phyloP scores from a whole-genome alignment of 1,284 basidiomycete genomes.

The Porodaedalea pini region DNA sequence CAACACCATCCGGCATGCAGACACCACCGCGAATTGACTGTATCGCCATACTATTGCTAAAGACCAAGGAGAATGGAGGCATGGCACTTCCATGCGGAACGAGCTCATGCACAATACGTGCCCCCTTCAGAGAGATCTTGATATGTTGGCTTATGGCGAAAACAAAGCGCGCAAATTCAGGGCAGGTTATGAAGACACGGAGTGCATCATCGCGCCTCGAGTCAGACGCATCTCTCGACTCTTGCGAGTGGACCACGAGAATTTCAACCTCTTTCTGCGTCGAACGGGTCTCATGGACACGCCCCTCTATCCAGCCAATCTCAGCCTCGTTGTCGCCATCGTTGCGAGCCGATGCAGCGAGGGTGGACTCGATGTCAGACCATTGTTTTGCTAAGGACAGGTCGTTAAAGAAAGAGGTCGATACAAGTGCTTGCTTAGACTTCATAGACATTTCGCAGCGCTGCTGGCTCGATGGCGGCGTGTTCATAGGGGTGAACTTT shows the following conservation, averaged over 20 bases:
- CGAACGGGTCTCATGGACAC: neutral
- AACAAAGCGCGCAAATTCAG: neutral
- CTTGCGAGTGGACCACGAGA: neutral
- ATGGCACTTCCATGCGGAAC: neutral
- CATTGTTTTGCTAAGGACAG: neutral
- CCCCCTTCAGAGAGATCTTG: neutral
- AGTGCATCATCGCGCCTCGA: neutral
- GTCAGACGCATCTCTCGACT: neutral
- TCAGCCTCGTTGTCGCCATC: neutral
- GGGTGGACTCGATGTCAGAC: neutral
- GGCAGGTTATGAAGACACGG: slow-evolving; percentile 2
- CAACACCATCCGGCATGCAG: neutral
- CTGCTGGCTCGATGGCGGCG: neutral
- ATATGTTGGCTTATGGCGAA: slow-evolving; percentile 1
- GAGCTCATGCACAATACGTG: neutral
- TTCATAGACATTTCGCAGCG: neutral
- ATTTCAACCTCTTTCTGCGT: slow-evolving; percentile 10
- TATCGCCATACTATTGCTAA: neutral
- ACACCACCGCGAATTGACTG: neutral
- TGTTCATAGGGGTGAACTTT: neutral
- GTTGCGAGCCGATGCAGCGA: neutral
- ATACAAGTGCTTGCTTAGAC: neutral
- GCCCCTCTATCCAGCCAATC: slow-evolving; percentile 8
- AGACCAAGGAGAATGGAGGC: neutral
- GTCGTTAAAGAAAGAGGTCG: slow-evolving; percentile 1